Evolutionary conservation across 805 yeast species (phyloP).

Genomic region (Ogataea trehalophila): DNA sequence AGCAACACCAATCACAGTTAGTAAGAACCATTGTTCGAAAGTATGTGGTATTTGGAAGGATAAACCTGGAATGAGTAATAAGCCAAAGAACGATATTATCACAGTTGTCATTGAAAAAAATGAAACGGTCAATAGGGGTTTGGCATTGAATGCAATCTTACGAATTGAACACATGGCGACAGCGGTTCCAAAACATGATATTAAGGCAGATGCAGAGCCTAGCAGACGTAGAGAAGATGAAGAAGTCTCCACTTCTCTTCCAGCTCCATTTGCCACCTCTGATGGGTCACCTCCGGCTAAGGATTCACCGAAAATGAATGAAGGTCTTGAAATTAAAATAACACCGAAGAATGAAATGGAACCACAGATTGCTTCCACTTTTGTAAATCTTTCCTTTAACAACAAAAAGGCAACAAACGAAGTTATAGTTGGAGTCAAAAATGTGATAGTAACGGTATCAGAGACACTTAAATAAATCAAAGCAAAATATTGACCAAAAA

Average conservation of each 20-base stretch:
- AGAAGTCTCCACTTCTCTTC: conserved; percentile 43
- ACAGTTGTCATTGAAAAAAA: conserved; percentile 64
- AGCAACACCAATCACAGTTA: conserved; percentile 58
- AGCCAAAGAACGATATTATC: conserved; percentile 47
- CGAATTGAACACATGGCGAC: conserved; percentile 66
- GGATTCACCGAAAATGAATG: conserved; percentile 54
- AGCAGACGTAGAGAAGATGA: conserved; percentile 49
- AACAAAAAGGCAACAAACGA: conserved; percentile 67
- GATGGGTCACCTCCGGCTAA: neutral
- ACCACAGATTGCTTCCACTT: conserved; percentile 66
- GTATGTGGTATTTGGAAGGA: conserved; percentile 57
- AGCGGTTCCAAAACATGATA: conserved; percentile 69
- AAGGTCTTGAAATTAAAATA: conserved; percentile 74
- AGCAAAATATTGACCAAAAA: conserved; percentile 72
- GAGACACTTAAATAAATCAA: conserved; percentile 68
- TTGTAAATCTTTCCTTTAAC: conserved; percentile 61
- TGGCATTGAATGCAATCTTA: conserved; percentile 71
- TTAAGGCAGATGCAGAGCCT: conserved; percentile 59
- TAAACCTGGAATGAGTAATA: conserved; percentile 53
- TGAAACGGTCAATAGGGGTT: conserved; percentile 74
- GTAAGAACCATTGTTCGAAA: conserved; percentile 60
- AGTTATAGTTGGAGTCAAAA: conserved; percentile 72
- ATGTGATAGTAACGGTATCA: conserved; percentile 78
- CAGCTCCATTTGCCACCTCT: conserved; percentile 12
- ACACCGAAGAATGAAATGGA: conserved; percentile 70